phyloP scores from a whole-genome alignment of 305 asterid genomes.

The Fraxinus sp. region DNA sequence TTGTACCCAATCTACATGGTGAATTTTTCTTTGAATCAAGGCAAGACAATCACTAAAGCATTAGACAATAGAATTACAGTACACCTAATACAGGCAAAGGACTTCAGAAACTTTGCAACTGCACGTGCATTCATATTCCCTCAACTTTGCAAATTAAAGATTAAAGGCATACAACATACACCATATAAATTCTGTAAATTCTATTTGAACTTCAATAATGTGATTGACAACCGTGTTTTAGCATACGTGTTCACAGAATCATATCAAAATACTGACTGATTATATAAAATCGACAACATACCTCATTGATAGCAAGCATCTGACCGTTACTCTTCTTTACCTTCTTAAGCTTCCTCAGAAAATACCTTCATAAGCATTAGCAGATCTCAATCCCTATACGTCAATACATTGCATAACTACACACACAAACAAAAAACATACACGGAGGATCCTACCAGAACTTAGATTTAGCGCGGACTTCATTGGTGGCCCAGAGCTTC shows the following conservation, averaged over 20 bases:
- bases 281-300: constrained; percentile 4
- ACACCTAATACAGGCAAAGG: not conserved
- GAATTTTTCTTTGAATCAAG: not conserved
- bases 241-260: not conserved
- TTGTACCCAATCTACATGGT: not conserved
- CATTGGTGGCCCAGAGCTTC: constrained; percentile 74
- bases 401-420: not conserved
- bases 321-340: constrained; percentile 57
- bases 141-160: not conserved
- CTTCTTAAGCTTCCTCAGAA: constrained; percentile 62
- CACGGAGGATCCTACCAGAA: constrained; percentile 37
- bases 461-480: constrained; percentile 65
- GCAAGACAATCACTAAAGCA: not conserved
- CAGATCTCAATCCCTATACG: not conserved
- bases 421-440: not conserved
- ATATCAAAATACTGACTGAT: not conserved
- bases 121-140: not conserved
- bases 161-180: not conserved
- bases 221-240: not conserved
- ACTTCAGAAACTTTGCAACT: not conserved
- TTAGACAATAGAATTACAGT: not conserved
- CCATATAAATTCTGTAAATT: not conserved
- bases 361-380: constrained; percentile 35
- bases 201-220: not conserved
- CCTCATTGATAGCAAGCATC: constrained; percentile 63